Base-by-base conservation (phyloP, 208 protist genomes). In the Leishmania aethiopica region DNA sequence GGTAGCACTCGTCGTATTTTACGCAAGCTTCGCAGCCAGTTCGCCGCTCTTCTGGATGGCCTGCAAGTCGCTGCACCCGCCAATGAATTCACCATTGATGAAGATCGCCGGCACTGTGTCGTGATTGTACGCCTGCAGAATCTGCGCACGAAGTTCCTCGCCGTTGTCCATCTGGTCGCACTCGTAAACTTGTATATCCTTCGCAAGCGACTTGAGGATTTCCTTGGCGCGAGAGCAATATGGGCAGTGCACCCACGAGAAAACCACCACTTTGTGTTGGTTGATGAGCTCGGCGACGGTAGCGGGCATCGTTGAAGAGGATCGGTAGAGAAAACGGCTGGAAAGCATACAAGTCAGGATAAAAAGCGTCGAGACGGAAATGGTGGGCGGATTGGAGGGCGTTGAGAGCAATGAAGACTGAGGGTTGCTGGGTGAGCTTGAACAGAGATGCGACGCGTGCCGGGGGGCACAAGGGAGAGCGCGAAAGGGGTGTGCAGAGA, bases 51-150 rank as follows among this genome's bases (percentile, higher is more conserved):
- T 83, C 79, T 92, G 81, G 53, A 93, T 67, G 15, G 40, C 81
- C 82, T 94, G 77, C 3, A 93, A 64, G 49, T 92, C 88, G 67
- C 77, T 79, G 84, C 88, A 96, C 15, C 92, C 92, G 42, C 92
- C 92, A 51, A 94, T 83, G 80, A 96, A 94, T 78, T 94, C 76
- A 7, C 92, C 91, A n/a, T 94, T 91, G 76, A 96, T 92, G 86
- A 94, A 96, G 73, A 96, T 90, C 57, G 92, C 92, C 6, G 92
- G 92, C 19, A 94, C 90, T 15, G 92, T 96, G 25, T 94, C 92
- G 79, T 96, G 92, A 22, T 92, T 51, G 80, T 87, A 93, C 47
- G 64, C 66, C 51, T 91, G 79, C 47, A 84, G 76, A 53, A 96
- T 77, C 67, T 92, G 74, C 57, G 80, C 75, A 49, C 86, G 90